Base-by-base conservation (phyloP, 306 rosid genomes). In the Mimosa bimucronata region DNA sequence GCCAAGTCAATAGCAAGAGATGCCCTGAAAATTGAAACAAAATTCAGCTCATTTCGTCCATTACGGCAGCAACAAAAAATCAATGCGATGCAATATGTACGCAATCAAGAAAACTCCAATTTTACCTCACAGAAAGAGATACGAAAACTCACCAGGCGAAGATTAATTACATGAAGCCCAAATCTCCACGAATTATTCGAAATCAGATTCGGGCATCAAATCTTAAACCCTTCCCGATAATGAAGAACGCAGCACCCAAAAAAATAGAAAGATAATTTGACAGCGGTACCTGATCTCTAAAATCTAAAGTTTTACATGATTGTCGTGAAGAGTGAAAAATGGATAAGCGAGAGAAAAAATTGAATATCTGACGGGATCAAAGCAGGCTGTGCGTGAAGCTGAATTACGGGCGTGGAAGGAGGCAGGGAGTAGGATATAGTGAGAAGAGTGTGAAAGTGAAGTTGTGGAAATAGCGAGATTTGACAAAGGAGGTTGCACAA, bases 21-120 rank as follows among this genome's bases (percentile, higher is more conserved):
- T 58, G 11, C 40, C 73, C 76, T 34, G 66, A 40, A 79, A 76
- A 76, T 61, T 19, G 50, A 70, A 77, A 55, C 21, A 61, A 6
- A 69, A 38, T 7, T 10, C 66, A 45, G 10, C 50, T 25, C 58
- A 45, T 29, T 45, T 37, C 44, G 28, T 75, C 10, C 38, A 55
- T 69, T 9, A 55, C 38, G 7, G 19, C 9, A 28, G 5, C 19
- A 28, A 61, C 31, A 18, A 38, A 53, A 40, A 38, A 55, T 26
- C 23, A 68, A 69, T 50, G 25, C 21, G 41, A 78, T 52, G 46
- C 8, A 38, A 9, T 8, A 6, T 55, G 25, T 12, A 37, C 5
- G 44, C 44, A 66, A n/a, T 40, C 13, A 31, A 25, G 21, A 16
- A 42, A 26, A 40, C 18, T 10, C 18, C 62, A 23, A 31, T 23